A percentile compares a stretch with the other conserved stretches of the same genome.
These are phyloP conservation scores for Haplosporangium sp. DNA, from an alignment of 371 early-diverging fungal genomes.

Conservation along the genomic window DNA sequence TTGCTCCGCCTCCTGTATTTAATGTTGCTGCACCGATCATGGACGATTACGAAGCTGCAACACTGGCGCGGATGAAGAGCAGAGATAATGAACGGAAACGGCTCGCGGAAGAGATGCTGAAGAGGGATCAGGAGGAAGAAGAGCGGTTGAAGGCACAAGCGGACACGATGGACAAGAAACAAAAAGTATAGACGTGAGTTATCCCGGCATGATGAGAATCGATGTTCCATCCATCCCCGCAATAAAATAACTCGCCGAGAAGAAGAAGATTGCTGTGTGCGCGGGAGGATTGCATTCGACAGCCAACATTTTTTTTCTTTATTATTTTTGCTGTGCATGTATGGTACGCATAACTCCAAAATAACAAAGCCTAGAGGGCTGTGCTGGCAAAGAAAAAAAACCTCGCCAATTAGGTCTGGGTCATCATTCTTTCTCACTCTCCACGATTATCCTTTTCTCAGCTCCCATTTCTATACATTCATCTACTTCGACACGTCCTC, in stretches of 20 bases:
- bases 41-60: constrained; percentile 48
- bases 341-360: constrained; percentile 19
- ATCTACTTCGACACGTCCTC: not conserved
- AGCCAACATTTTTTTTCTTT: too few relatives aligned
- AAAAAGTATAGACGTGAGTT: constrained; percentile 11
- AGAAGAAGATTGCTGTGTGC: not conserved
- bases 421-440: constrained; percentile 1
- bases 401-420: not conserved
- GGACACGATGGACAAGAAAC: constrained; percentile 27
- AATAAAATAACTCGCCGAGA: not conserved
- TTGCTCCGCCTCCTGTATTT: constrained; percentile 22
- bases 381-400: constrained; percentile 16
- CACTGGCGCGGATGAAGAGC: constrained; percentile 37
- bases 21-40: constrained; percentile 9
- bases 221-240: too few relatives aligned
- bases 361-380: constrained; percentile 10
- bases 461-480: not conserved
- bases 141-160: constrained; percentile 16
- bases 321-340: too few relatives aligned
- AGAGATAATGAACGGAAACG: constrained; percentile 47
- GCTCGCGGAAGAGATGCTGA: constrained; percentile 47
- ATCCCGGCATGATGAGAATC: too few relatives aligned
- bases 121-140: constrained; percentile 39
- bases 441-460: not conserved
- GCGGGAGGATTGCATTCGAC: too few relatives aligned